phyloP scores from a whole-genome alignment of 495 filamentous ascomycete species.

The Pseudomonodictys pantanalensis region DNA sequence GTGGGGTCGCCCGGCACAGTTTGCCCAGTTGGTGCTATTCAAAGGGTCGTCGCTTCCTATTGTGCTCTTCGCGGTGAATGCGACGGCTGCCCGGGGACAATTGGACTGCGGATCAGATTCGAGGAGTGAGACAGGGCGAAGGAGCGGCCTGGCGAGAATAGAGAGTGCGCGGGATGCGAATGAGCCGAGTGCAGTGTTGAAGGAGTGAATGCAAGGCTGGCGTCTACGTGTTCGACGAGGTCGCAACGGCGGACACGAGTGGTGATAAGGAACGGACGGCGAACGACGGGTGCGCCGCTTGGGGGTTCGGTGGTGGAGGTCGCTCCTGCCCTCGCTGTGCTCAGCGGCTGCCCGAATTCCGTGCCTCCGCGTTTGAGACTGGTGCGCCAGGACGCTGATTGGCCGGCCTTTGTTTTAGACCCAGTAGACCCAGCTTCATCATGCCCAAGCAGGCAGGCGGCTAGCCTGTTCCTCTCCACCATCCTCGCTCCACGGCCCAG shows the following conservation, averaged over 20 bases:
- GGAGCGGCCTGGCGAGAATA: constrained; percentile 13
- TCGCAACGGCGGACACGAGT: constrained; percentile 5
- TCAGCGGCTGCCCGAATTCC: constrained; percentile 14
- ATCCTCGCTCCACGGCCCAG: background rate
- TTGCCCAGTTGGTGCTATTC: constrained; percentile 3
- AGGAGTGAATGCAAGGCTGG: constrained; percentile 14
- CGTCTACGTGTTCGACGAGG: constrained; percentile 6
- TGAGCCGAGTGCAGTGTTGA: constrained; percentile 6
- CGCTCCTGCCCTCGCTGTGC: background rate
- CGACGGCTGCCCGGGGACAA: background rate
- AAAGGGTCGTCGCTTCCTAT: constrained; percentile 3
- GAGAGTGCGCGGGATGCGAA: background rate
- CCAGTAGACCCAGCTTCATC: constrained; percentile 5
- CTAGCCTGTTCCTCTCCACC: constrained; percentile 25
- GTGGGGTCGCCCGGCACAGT: too few relatives aligned
- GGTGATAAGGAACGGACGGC: constrained; percentile 3
- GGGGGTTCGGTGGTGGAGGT: constrained; percentile 3
- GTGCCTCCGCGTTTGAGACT: constrained; percentile 29
- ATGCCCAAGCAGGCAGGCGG: constrained; percentile 1
- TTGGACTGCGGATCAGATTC: background rate
- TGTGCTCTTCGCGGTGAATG: constrained; percentile 1
- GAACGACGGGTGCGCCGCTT: background rate
- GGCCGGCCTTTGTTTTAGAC: background rate
- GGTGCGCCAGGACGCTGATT: background rate
- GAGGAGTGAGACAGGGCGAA: constrained; percentile 1